These are phyloP conservation scores for Backusella tuberculispora DNA, from an alignment of 192 early-diverging fungal genomes.

Conservation along the genomic window DNA sequence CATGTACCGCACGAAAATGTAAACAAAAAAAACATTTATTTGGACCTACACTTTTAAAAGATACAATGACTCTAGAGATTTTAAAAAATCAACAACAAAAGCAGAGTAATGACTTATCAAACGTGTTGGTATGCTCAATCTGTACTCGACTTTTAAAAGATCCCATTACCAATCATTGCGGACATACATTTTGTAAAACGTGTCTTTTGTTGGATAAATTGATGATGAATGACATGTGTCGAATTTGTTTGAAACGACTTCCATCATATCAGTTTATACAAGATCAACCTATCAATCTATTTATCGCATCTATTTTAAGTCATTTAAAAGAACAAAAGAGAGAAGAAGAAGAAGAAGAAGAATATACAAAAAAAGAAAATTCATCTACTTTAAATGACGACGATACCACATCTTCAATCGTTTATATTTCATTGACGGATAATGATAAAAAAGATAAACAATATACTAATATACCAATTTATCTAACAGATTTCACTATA, in stretches of 20 bases:
- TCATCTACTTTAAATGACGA: no score
- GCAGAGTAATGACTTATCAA: neutral
- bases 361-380: no score
- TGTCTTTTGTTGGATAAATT: slow-evolving; percentile 2
- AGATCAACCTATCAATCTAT: neutral
- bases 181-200: slow-evolving; percentile 17
- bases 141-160: neutral
- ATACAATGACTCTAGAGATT: neutral
- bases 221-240: neutral
- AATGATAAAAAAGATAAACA: no score
- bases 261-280: neutral
- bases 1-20: neutral
- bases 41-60: neutral
- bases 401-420: no score
- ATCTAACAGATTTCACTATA: neutral
- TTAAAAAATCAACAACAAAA: neutral
- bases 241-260: neutral
- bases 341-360: no score
- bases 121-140: neutral
- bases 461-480: neutral
- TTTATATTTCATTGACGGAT: no score
- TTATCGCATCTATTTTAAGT: neutral
- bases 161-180: slow-evolving; percentile 14
- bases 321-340: no score
- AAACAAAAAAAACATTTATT: slow-evolving; percentile 13